A percentile compares a stretch with the other conserved stretches of the same genome.
These are phyloP conservation scores for Inonotus obliquus DNA, from an alignment of 1,284 basidiomycete species.

Conservation along the genomic window DNA sequence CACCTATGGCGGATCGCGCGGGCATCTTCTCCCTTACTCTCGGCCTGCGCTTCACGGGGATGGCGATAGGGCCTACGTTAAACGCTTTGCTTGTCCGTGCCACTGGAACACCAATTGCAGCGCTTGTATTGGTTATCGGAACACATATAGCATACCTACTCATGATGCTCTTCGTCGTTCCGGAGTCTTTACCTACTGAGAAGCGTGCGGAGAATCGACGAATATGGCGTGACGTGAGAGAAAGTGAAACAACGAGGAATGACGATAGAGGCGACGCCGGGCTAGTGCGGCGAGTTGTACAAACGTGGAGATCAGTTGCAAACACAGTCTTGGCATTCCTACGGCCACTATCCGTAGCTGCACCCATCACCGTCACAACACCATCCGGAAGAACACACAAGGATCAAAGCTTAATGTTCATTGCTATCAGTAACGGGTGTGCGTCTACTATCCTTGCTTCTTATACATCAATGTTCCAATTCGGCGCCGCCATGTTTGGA, in stretches of 20 bases:
- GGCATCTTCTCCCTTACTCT: conserved; percentile 57
- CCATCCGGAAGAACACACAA: conserved; percentile 24
- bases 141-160: conserved; percentile 47
- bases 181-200: conserved; percentile 61
- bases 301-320: neutral
- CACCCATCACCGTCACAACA: conserved; percentile 1
- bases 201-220: conserved; percentile 23
- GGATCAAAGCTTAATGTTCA: conserved; percentile 67
- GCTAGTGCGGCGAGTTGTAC: neutral
- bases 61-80: conserved; percentile 69
- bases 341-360: conserved; percentile 9
- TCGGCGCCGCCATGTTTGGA: conserved; percentile 56
- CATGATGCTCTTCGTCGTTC: conserved; percentile 57
- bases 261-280: neutral
- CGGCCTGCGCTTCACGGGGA: conserved; percentile 60
- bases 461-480: conserved; percentile 63
- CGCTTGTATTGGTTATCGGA: conserved; percentile 62
- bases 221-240: conserved; percentile 30
- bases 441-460: conserved; percentile 55
- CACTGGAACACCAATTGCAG: conserved; percentile 55
- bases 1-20: conserved; percentile 47
- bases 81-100: conserved; percentile 60
- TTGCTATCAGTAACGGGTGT: conserved; percentile 54
- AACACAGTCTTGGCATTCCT: conserved; percentile 1
- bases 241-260: neutral